Conservation (phyloP, 1,284 basidiomycete species). For the Leccinum pachyderme region DNA sequence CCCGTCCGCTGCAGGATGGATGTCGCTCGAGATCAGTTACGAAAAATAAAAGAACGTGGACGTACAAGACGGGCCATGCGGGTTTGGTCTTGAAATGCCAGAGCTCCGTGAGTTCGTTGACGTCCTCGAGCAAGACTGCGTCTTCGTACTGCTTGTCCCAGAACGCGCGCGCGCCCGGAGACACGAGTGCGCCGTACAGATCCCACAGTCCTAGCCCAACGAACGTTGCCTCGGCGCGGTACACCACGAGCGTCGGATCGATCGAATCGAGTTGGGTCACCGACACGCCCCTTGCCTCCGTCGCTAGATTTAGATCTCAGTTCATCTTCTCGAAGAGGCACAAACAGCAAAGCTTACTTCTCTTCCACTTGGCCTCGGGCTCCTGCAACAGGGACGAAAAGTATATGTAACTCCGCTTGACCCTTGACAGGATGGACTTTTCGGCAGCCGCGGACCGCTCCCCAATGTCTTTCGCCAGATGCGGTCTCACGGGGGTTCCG, state of each 20-base stretch:
- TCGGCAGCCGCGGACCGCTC: constrained; percentile 66
- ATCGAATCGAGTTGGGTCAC: constrained; percentile 97
- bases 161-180: constrained; percentile 75
- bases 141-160: constrained; percentile 96
- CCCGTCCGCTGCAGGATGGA: constrained; percentile 67
- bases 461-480: constrained; percentile 33
- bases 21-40: constrained; percentile 4
- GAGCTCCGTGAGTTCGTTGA: constrained; percentile 88
- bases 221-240: constrained; percentile 95
- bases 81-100: constrained; percentile 91
- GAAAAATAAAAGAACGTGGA: constrained; percentile 12
- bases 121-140: constrained; percentile 81
- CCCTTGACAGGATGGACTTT: constrained; percentile 78
- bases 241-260: constrained; percentile 95
- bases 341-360: constrained; percentile 48
- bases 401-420: constrained; percentile 95
- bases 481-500: constrained; percentile 36
- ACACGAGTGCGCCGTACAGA: constrained; percentile 84
- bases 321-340: background rate
- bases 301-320: constrained; percentile 45
- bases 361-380: constrained; percentile 97
- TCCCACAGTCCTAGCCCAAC: constrained; percentile 98
- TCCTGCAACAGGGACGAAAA: constrained; percentile 97
- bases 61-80: constrained; percentile 89
- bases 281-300: constrained; percentile 86